Conservation (phyloP, 441 rosid genomes). For the Capsella rubella region DNA sequence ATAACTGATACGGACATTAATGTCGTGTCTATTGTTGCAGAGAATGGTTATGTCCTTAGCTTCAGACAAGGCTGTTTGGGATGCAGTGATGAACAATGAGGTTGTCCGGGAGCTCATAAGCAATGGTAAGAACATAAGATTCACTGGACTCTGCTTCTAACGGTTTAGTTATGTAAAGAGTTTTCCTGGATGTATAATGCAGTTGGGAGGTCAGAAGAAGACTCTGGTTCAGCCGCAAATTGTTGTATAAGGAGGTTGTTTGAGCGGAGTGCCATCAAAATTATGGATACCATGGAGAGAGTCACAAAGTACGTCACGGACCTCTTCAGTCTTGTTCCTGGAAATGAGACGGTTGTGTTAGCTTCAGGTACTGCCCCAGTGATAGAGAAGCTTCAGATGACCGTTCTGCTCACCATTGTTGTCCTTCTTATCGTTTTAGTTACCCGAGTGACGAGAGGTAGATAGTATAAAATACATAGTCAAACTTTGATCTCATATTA, state of each 20-base stretch:
- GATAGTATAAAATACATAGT: slow-evolving; percentile 12
- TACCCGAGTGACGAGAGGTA: slow-evolving; percentile 55
- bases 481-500: slow-evolving; percentile 16
- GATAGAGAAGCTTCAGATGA: slow-evolving; percentile 70
- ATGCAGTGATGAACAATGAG: slow-evolving; percentile 84
- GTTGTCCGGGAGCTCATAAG: slow-evolving; percentile 68
- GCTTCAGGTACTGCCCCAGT: slow-evolving; percentile 50
- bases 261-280: slow-evolving; percentile 57
- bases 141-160: neutral
- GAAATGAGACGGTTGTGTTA: slow-evolving; percentile 30
- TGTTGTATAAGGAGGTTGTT: slow-evolving; percentile 64
- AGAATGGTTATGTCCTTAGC: slow-evolving; percentile 86
- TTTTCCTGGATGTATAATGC: slow-evolving; percentile 6
- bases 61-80: slow-evolving; percentile 87
- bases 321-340: slow-evolving; percentile 54
- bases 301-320: slow-evolving; percentile 59
- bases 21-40: slow-evolving; percentile 47
- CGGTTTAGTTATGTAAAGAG: slow-evolving; percentile 7
- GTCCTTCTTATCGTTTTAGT: slow-evolving; percentile 80
- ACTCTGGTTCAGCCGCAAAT: slow-evolving; percentile 48
- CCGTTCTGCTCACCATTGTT: slow-evolving; percentile 71
- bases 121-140: slow-evolving; percentile 17
- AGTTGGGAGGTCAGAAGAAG: slow-evolving; percentile 50
- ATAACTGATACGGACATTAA: neutral
- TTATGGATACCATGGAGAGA: slow-evolving; percentile 62